Evolutionary conservation across 2,329 filamentous ascomycete species (phyloP).

Genomic region (Raffaelea ambrosiae): DNA sequence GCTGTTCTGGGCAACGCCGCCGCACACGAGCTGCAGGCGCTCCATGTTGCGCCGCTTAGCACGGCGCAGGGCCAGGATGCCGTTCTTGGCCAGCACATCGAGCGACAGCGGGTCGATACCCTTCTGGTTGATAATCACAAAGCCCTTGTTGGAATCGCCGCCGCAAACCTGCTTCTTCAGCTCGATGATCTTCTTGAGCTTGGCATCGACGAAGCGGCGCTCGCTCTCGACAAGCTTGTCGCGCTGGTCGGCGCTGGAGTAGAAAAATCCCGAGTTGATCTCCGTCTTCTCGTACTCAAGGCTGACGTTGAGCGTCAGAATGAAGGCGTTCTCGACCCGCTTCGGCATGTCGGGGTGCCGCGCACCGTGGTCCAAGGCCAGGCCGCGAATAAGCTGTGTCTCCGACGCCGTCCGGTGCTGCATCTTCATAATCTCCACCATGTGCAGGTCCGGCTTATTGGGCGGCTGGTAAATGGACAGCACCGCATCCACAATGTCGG

Average conservation of each 20-base stretch:
- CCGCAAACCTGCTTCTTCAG: conserved; percentile 97
- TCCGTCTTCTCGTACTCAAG: conserved; percentile 98
- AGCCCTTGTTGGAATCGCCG: conserved; percentile 84
- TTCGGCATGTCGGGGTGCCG: conserved; percentile 98
- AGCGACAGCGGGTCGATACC: conserved; percentile 94
- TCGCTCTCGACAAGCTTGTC: conserved; percentile 98
- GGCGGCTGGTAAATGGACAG: conserved; percentile 86
- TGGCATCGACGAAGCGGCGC: conserved; percentile 89
- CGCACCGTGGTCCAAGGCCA: conserved; percentile 90
- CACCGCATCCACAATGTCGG: conserved; percentile 92
- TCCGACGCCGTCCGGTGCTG: conserved; percentile 94
- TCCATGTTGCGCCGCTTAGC: conserved; percentile 99
- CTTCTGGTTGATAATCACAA: conserved; percentile 98
- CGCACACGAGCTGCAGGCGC: conserved; percentile 88
- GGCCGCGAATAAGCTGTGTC: conserved; percentile 87
- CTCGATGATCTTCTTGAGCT: conserved; percentile 94
- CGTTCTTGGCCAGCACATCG: conserved; percentile 95
- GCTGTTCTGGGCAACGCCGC: conserved; percentile 87
- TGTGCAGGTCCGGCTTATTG: conserved; percentile 92
- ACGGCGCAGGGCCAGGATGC: conserved; percentile 85
- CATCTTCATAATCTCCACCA: conserved; percentile 99
- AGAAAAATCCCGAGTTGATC: conserved; percentile 99
- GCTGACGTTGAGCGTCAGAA: conserved; percentile 91
- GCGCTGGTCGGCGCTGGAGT: conserved; percentile 90
- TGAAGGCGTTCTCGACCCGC: conserved; percentile 88